Evolutionary conservation across 2,329 filamentous ascomycete species (phyloP).

Genomic region (Onygenales sp.): DNA sequence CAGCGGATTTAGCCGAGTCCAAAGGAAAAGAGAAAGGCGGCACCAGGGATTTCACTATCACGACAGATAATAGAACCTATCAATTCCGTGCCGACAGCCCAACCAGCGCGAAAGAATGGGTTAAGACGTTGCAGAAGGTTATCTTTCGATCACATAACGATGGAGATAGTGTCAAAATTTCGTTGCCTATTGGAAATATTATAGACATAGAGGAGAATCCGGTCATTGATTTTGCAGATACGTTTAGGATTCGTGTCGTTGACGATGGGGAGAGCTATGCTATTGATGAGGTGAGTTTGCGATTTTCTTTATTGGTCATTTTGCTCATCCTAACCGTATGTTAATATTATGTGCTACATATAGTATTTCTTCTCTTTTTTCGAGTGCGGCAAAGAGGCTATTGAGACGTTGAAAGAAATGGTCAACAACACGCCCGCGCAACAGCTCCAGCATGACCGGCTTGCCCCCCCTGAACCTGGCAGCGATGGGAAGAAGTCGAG

Average conservation of each 20-base stretch:
- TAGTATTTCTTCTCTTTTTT: conserved; percentile 98
- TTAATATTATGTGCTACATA: conserved; percentile 10
- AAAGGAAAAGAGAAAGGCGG: conserved; percentile 60
- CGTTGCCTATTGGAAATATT: conserved; percentile 75
- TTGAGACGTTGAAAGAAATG: conserved; percentile 65
- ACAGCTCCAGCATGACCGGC: conserved; percentile 25
- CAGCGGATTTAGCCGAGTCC: conserved; percentile 61
- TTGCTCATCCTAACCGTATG: neutral
- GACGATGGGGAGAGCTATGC: conserved; percentile 92
- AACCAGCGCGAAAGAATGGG: conserved; percentile 90
- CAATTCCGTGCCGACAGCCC: conserved; percentile 82
- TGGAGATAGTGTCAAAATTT: conserved; percentile 94
- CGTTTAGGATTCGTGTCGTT: conserved; percentile 84
- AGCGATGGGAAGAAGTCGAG: conserved; percentile 8
- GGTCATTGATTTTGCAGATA: conserved; percentile 85
- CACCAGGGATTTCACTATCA: conserved; percentile 65
- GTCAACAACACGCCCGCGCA: conserved; percentile 54
- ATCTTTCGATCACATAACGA: conserved; percentile 96
- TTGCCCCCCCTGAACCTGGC: conserved; percentile 14
- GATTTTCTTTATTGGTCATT: neutral
- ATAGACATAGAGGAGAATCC: conserved; percentile 88
- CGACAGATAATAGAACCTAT: conserved; percentile 73
- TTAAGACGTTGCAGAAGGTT: conserved; percentile 83
- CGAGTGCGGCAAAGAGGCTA: conserved; percentile 70
- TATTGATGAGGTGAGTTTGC: conserved; percentile 69